These are phyloP conservation scores for Penicillium canariense DNA, from an alignment of 495 filamentous ascomycete species.

Conservation along the genomic window DNA sequence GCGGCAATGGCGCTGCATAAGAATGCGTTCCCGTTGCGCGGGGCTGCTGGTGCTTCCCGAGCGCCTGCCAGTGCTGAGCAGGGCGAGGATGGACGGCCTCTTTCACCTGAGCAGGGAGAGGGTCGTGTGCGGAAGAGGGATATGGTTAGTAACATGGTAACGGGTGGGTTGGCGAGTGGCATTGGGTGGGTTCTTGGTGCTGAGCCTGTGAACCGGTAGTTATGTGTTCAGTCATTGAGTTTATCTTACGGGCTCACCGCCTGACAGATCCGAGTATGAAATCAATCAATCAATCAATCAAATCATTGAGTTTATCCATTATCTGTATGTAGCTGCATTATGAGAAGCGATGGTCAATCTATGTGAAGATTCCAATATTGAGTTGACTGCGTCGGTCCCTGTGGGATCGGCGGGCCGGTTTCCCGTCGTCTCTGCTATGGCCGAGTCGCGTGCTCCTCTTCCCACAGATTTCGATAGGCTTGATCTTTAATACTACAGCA, in stretches of 20 bases:
- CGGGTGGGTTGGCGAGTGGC: conserved; percentile 69
- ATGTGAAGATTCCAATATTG: neutral
- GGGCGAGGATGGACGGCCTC: conserved; percentile 23
- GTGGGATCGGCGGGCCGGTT: too few species aligned
- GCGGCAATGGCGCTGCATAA: conserved; percentile 72
- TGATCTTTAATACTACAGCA: too few species aligned
- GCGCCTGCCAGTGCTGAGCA: conserved; percentile 17
- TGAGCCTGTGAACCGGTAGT: conserved; percentile 49
- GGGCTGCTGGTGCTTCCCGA: conserved; percentile 18
- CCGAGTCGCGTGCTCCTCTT: too few species aligned
- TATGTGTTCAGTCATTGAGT: neutral
- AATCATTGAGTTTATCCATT: neutral
- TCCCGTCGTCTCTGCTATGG: too few species aligned
- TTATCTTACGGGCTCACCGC: too few species aligned
- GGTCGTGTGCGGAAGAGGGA: conserved; percentile 72
- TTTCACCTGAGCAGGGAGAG: conserved; percentile 30
- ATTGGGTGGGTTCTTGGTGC: conserved; percentile 85
- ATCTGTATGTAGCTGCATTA: neutral
- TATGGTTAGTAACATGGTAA: conserved; percentile 73
- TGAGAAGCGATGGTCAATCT: neutral
- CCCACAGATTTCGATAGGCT: too few species aligned
- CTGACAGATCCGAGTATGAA: too few species aligned
- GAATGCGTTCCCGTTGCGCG: conserved; percentile 56
- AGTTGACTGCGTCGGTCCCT: too few species aligned
- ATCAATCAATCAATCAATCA: too few species aligned